A percentile compares a stretch with the other conserved stretches of the same genome.
These are phyloP conservation scores for Pisolithus tinctorius DNA, from an alignment of 768 basidiomycete species.

Conservation along the genomic window DNA sequence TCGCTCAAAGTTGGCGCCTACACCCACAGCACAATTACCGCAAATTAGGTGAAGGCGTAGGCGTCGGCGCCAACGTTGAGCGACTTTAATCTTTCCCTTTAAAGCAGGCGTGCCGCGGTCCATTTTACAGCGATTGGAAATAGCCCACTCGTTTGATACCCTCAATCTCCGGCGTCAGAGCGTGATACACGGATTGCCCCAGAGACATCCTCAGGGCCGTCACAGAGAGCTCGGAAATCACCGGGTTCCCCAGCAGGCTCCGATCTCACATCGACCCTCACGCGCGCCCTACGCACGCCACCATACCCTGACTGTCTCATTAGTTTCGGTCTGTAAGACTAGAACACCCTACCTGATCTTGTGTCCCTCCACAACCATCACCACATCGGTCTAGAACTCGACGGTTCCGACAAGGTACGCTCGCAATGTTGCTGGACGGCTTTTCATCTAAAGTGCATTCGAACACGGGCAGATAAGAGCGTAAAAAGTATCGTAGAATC, in stretches of 20 bases:
- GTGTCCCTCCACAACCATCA: conserved; percentile 45
- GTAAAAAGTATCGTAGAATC: conserved; percentile 68
- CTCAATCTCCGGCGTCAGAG: too few relatives aligned
- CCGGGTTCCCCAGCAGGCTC: conserved; percentile 28
- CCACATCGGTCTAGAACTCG: conserved; percentile 6
- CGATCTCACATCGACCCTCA: conserved; percentile 72
- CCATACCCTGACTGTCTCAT: conserved; percentile 78
- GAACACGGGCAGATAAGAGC: conserved; percentile 81
- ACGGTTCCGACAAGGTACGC: conserved; percentile 14
- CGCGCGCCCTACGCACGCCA: conserved; percentile 53
- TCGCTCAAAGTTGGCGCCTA: too few relatives aligned
- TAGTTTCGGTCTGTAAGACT: conserved; percentile 81
- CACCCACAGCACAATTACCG: too few relatives aligned
- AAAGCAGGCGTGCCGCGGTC: too few relatives aligned
- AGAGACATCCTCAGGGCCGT: background rate
- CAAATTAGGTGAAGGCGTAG: too few relatives aligned
- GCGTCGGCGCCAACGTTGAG: too few relatives aligned
- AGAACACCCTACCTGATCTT: conserved; percentile 81
- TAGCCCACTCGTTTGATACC: too few relatives aligned
- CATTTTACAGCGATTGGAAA: too few relatives aligned
- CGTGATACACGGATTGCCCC: background rate
- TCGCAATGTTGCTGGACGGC: conserved; percentile 81
- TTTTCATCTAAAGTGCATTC: conserved; percentile 87
- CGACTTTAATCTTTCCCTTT: too few relatives aligned
- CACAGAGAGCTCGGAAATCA: conserved; percentile 5